Evolutionary conservation across 352 stramenopile species (phyloP), one percentile per base, ranked within the genome.

Genomic region (Phytophthora colocasiae): DNA sequence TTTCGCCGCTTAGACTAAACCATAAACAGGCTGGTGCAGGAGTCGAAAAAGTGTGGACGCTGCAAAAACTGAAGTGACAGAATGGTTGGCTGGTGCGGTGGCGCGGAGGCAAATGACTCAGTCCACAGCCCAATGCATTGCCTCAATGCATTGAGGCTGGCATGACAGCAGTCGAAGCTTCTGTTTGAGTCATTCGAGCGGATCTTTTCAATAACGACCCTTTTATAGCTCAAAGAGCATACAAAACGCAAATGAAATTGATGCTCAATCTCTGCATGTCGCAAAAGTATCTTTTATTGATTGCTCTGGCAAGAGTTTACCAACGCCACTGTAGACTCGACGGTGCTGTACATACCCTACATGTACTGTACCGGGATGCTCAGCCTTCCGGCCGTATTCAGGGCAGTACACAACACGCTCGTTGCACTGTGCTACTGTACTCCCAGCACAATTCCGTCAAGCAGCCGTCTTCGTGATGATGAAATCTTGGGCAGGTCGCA

Each of bases 281-380:
- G 43, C 43, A 49, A n/a, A 24, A 32, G 43, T 49, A 49, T 49
- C 43, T 49, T 49, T n/a, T 49, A 49, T 12, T 22, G 43, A 49
- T 49, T 49, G 43, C 43, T 22, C 17, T 17, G 43, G 7, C 5
- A 12, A 26, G 27, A 32, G 43, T 32, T 49, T 49, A 34, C 43
- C 43, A 17, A 17, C 4, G 22, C 11, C 22, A 49, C 15, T 9
- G 43, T 49, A 49, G n/a, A 46, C 40, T 31, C 27, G 2, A 22
- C 27, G 27, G 27, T 31, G 22, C 22, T 22, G 22, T 22, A 19
- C 19, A 19, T 19, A n/a, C n/a, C 4, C 27, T 31, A 31, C 27
- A 31, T 31, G 19, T 19, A 19, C 19, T 19, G 19, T 19, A 31
- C 27, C 27, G 27, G 27, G 31, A 34, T 34, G 31, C 31, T 46